Evolutionary conservation across 2,329 filamentous ascomycete species (phyloP).

Genomic region (Hortaea sp.): DNA sequence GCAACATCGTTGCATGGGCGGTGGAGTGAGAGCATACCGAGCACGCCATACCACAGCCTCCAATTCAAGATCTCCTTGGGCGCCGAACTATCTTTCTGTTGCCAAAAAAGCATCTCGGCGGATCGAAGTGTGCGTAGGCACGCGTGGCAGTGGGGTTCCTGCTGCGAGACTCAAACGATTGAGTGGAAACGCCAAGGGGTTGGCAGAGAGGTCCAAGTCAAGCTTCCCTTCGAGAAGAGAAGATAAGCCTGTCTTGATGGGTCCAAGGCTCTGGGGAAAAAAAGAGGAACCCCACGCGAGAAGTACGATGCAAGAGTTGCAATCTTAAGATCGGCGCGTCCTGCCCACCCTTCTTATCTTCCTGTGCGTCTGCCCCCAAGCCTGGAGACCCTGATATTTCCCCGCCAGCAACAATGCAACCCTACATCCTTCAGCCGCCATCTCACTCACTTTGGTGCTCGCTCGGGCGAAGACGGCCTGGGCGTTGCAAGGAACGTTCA

Average conservation of each 20-base stretch:
- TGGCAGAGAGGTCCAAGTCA: neutral
- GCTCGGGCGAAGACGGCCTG: neutral
- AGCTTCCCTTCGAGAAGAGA: no score
- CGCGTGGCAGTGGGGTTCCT: neutral
- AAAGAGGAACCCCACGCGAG: neutral
- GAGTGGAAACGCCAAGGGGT: neutral
- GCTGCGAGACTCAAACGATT: neutral
- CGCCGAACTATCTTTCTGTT: constrained; percentile 45
- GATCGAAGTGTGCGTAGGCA: neutral
- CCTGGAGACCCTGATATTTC: neutral
- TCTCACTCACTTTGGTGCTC: neutral
- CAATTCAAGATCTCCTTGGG: constrained; percentile 66
- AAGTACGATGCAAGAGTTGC: neutral
- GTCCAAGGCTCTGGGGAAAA: neutral
- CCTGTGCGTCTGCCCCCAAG: neutral
- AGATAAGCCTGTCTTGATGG: neutral
- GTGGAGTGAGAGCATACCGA: constrained; percentile 23
- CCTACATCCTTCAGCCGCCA: neutral
- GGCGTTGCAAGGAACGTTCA: neutral
- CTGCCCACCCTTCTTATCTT: neutral
- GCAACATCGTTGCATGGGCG: no score
- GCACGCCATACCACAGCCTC: constrained; percentile 66
- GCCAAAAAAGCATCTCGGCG: constrained; percentile 17
- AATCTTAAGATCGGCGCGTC: neutral
- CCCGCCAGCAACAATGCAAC: neutral